phyloP scores from a whole-genome alignment of 352 stramenopile species.

The Phytophthora agathidicida region DNA sequence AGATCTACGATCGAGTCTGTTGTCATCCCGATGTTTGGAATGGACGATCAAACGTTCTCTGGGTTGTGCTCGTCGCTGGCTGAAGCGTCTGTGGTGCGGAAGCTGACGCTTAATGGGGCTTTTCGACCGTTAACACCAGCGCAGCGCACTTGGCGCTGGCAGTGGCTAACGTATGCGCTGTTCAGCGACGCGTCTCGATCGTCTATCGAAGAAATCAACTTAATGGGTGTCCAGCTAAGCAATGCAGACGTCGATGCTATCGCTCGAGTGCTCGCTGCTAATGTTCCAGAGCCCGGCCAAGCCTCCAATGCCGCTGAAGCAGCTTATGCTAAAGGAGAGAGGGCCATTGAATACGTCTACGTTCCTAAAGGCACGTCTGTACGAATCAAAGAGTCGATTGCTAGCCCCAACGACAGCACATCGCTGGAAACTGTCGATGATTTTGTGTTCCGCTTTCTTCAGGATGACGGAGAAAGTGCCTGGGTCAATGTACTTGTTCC shows the following conservation, averaged over 20 bases:
- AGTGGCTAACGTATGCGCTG: slow-evolving; percentile 32
- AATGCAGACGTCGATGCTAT: slow-evolving; percentile 25
- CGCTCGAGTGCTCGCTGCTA: slow-evolving; percentile 17
- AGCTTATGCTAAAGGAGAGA: slow-evolving; percentile 6
- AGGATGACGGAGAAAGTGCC: slow-evolving; percentile 25
- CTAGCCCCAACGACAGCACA: slow-evolving; percentile 6
- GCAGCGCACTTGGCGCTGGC: slow-evolving; percentile 32
- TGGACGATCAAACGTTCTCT: slow-evolving; percentile 29
- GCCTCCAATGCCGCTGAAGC: slow-evolving; percentile 4
- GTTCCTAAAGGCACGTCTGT: slow-evolving; percentile 21
- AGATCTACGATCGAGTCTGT: slow-evolving; percentile 29
- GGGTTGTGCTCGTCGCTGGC: slow-evolving; percentile 29
- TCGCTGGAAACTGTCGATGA: slow-evolving; percentile 26
- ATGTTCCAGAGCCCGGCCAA: slow-evolving; percentile 25
- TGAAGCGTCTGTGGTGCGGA: slow-evolving; percentile 13
- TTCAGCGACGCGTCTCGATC: slow-evolving; percentile 30
- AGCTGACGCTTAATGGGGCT: slow-evolving; percentile 26
- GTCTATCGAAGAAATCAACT: slow-evolving; percentile 32
- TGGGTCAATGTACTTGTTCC: slow-evolving; percentile 42
- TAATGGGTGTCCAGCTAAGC: slow-evolving; percentile 28
- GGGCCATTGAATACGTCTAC: slow-evolving; percentile 11
- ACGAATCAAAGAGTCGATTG: slow-evolving; percentile 23
- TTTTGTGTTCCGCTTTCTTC: slow-evolving; percentile 24
- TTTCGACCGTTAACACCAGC: slow-evolving; percentile 23
- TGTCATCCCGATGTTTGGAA: slow-evolving; percentile 32